phyloP scores from a whole-genome alignment of 345 rosid species.

The Aquilaria malaccensis region DNA sequence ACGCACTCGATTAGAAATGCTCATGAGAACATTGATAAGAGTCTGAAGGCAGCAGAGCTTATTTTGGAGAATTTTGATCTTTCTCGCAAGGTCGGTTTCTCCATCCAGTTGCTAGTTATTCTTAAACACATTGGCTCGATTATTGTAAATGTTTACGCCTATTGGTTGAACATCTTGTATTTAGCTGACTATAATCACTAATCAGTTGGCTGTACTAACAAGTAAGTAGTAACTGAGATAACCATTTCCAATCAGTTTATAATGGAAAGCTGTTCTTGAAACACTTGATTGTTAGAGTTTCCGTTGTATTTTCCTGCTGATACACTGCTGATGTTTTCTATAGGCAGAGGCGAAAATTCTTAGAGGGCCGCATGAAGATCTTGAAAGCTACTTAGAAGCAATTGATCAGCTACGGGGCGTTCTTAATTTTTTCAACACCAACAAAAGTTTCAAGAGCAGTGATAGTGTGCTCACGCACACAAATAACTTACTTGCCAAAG shows the following conservation, averaged over 20 bases:
- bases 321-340: background rate
- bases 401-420: slow-evolving; percentile 73
- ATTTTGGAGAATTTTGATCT: slow-evolving; percentile 76
- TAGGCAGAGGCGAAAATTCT: slow-evolving; percentile 94
- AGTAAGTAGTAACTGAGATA: background rate
- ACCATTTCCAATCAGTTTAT: background rate
- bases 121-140: background rate
- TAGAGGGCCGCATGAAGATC: slow-evolving; percentile 96
- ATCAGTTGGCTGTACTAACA: background rate
- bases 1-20: slow-evolving; percentile 88
- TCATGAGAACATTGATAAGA: slow-evolving; percentile 86
- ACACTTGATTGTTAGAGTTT: background rate
- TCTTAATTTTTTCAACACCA: slow-evolving; percentile 60
- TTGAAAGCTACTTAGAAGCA: slow-evolving; percentile 46
- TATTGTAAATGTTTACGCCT: background rate
- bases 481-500: slow-evolving; percentile 64
- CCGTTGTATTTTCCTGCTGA: background rate
- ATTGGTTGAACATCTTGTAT: slow-evolving; percentile 8
- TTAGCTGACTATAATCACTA: background rate
- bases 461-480: slow-evolving; percentile 65
- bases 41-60: slow-evolving; percentile 67
- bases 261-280: background rate
- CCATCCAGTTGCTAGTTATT: background rate
- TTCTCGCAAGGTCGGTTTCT: slow-evolving; percentile 52
- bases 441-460: slow-evolving; percentile 49